Evolutionary conservation across 768 basidiomycete genomes (phyloP).

Genomic region (Amanita rubescens): DNA sequence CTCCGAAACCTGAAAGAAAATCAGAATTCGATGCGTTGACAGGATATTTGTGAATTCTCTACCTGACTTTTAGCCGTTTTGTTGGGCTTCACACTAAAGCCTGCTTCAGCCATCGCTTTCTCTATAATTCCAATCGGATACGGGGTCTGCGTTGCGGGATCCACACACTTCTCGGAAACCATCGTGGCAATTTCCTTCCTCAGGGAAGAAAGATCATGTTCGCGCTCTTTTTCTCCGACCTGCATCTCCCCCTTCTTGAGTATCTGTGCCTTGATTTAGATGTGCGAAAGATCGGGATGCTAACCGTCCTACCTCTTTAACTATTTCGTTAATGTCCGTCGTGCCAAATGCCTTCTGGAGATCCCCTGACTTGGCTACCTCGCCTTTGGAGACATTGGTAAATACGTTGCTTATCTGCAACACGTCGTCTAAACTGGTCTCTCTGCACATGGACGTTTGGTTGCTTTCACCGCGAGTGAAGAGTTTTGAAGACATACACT

Average conservation of each 20-base stretch:
- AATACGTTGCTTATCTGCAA: slow-evolving; percentile 96
- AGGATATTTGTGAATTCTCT: background rate
- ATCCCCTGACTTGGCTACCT: slow-evolving; percentile 83
- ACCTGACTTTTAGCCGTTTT: slow-evolving; percentile 96
- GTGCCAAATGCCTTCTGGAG: slow-evolving; percentile 90
- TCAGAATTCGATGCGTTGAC: background rate
- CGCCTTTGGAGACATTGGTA: slow-evolving; percentile 93
- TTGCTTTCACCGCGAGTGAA: background rate
- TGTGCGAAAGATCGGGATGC: background rate
- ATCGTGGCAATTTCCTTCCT: slow-evolving; percentile 88
- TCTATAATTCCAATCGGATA: slow-evolving; percentile 96
- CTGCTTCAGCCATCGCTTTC: slow-evolving; percentile 94
- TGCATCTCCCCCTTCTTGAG: slow-evolving; percentile 95
- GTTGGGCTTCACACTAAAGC: slow-evolving; percentile 81
- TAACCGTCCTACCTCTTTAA: slow-evolving; percentile 59
- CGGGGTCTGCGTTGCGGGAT: slow-evolving; percentile 81
- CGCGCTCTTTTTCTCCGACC: slow-evolving; percentile 94
- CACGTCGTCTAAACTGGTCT: slow-evolving; percentile 91
- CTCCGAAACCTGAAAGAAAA: slow-evolving; percentile 64
- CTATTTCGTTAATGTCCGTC: slow-evolving; percentile 58
- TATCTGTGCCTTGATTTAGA: slow-evolving; percentile 44
- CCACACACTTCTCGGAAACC: slow-evolving; percentile 93
- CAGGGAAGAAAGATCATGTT: slow-evolving; percentile 78
- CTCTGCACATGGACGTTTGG: slow-evolving; percentile 35
- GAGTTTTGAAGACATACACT: slow-evolving; percentile 47